Base-by-base conservation (phyloP, 768 basidiomycete genomes). In the Coprinopsis sp. region DNA sequence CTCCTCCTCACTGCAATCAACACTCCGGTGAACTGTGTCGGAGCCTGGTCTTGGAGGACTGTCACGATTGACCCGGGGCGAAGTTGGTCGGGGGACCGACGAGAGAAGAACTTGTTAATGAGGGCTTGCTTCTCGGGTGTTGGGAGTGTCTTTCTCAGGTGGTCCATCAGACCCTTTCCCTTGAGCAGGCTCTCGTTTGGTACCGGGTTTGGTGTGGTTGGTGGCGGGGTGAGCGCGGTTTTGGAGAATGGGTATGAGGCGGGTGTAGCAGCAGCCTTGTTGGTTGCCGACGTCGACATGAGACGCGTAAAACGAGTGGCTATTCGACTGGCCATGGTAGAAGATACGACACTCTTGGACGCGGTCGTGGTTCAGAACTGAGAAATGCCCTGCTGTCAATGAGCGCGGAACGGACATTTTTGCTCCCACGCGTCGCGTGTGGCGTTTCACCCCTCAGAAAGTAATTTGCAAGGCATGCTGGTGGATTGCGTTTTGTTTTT, bases 1-100 rank as follows among this genome's bases (percentile, higher is more conserved):
- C 87, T 79, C 56, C 90, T 78, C 42, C 90, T 80, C 54, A 94
- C 77, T 24, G 82, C 79, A 56, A 96, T 76, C 47, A 98, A 73
- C 36, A 97, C 87, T 28, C 95, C 95, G 5, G 91, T 88, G 67
- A 97, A 98, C 11, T 76, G 68, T 13, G 81, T 86, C 7, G 88
- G 87, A 5, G 90, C 82, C 49, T 91, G 80, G 46, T 82, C 79
- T 30, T 84, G 81, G 36, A 77, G 78, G 55, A 93, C 83, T 23
- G 82, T 83, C 51, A 98, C 64, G 53, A 97, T 84, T n/a, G 90
- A 90, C 1, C 95, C 95, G 16, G 91, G 84, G 12, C 71, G 70
- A 30, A 95, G 69, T 53, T 87, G 77, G 33, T 77, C 70, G 1
- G 79, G 78, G 42, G 86, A 84, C 31, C 77, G 72, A 40, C 83